Base-by-base conservation (phyloP, 148 eudicot species). In the Camellia sinensis region DNA sequence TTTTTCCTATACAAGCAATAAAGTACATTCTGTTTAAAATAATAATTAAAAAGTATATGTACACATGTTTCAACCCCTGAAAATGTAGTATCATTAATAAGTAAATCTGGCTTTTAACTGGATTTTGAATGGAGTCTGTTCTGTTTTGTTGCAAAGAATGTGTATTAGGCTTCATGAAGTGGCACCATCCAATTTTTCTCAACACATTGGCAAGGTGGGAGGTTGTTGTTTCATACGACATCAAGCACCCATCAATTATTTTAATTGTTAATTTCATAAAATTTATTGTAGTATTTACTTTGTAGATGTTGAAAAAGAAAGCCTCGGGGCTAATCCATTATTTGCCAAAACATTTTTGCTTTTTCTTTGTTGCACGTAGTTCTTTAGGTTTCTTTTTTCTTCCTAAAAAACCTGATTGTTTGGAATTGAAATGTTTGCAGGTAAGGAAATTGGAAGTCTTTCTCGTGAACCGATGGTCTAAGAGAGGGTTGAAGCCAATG, bases 391-490 rank as follows among this genome's bases (percentile, higher is more conserved):
- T 63, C 1, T 50, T 7, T 21, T 63, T 64, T 65, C 21, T 3
- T 37, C 41, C 3, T 21, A 66, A 46, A 29, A 46, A 17, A 11
- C 43, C 59, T 73, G 71, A 74, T 43, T 54, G n/a, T 14, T 64
- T 40, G 53, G 60, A 67, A 61, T 17, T 67, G 41, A 60, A 79
- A 62, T 82, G 14, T 73, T 79, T 85, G 70, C 88, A 89, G 92
- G 86, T 89, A 52, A 87, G 98, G 82, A 85, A 80, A 78, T 79
- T 95, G 7, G 98, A 95, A 78, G 90, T 87, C 11, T 88, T 83
- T 69, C 80, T 93, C 79, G 92, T 89, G 48, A 83, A 77, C 22
- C 76, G 80, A 45, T 91, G 97, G 95, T 83, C 60, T 21, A 84
- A 65, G 62, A 84, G 85, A 71, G 94, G 94, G 12, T 60, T 91